Evolutionary conservation across 164 flowering plant genomes (phyloP).

Genomic region (grape (Vitis vinifera)): ASM3070453v1 NC_081815.1:4421501-4422000

Average conservation of each 20-base stretch:
- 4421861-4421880: neutral
- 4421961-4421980: no score
- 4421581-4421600: slow-evolving; percentile 6
- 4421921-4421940: no score
- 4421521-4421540: slow-evolving; percentile 21
- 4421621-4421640: slow-evolving; percentile 31
- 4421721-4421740: slow-evolving; percentile 1
- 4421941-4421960: no score
- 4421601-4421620: neutral
- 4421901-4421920: no score
- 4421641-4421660: no score
- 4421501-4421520: slow-evolving; percentile 29
- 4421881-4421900: no score
- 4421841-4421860: slow-evolving; percentile 71
- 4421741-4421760: slow-evolving; percentile 42
- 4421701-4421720: neutral
- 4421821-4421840: slow-evolving; percentile 94
- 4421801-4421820: slow-evolving; percentile 72
- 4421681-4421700: neutral
- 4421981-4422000: no score
- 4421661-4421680: slow-evolving; percentile 13
- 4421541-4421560: slow-evolving; percentile 6
- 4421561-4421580: slow-evolving; percentile 10
- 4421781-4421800: slow-evolving; percentile 70
- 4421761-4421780: slow-evolving; percentile 57